These are phyloP conservation scores for Brasenia schreberi DNA, from an alignment of 164 flowering plant species.

Conservation along the genomic window DNA sequence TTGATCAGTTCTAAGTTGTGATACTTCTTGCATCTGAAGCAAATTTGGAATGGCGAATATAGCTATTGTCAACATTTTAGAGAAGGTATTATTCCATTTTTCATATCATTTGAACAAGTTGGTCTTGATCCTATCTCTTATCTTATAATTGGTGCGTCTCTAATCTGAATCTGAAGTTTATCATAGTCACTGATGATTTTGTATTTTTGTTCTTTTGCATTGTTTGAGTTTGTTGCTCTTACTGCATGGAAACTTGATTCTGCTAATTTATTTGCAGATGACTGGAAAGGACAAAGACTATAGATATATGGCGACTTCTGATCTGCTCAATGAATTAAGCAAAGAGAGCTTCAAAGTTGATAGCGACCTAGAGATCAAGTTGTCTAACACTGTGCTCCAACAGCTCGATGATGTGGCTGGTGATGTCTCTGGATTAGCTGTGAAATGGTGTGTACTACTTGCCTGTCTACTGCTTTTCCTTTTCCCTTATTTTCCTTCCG, in stretches of 20 bases:
- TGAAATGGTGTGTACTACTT: conserved; percentile 56
- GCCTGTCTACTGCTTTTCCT: neutral
- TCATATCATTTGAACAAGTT: neutral
- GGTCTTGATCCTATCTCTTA: neutral
- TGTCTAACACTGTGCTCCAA: conserved; percentile 60
- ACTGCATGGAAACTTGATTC: neutral
- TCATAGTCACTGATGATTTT: neutral
- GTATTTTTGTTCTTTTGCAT: neutral
- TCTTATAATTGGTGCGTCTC: neutral
- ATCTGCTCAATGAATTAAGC: conserved; percentile 74
- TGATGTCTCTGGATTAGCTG: conserved; percentile 97
- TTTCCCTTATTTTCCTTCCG: no score
- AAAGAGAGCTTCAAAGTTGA: conserved; percentile 80
- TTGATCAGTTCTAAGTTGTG: no score
- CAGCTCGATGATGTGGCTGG: conserved; percentile 99
- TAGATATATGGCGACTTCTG: conserved; percentile 98
- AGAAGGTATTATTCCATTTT: neutral
- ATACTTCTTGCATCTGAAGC: no score
- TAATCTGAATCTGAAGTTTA: neutral
- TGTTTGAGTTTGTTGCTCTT: neutral
- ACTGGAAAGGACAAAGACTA: conserved; percentile 98
- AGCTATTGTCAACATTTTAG: neutral
- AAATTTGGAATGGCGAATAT: neutral
- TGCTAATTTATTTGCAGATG: conserved; percentile 42
- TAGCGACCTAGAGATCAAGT: conserved; percentile 59